These are phyloP conservation scores for Atkinsonella texensis DNA, from an alignment of 2,329 filamentous ascomycete species.

Conservation along the genomic window DNA sequence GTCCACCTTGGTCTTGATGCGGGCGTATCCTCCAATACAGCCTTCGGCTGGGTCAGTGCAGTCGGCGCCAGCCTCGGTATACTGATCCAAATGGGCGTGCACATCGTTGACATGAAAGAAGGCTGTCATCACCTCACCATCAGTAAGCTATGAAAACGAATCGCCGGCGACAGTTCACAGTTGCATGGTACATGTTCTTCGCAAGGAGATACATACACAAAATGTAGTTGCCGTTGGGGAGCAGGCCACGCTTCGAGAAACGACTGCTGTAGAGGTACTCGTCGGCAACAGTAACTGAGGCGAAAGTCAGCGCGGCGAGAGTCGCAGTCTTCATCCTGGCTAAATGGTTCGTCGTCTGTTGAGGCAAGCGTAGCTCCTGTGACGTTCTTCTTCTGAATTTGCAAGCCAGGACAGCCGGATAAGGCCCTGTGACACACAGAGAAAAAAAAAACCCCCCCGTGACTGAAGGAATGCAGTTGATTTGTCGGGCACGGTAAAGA, in stretches of 20 bases:
- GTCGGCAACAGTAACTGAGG: constrained; percentile 4
- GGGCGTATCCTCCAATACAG: constrained; percentile 53
- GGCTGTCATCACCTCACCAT: constrained; percentile 18
- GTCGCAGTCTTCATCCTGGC: constrained; percentile 1
- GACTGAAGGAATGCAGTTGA: too few relatives aligned
- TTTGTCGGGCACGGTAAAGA: background rate
- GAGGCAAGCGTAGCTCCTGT: background rate
- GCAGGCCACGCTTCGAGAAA: constrained; percentile 4
- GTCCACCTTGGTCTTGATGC: constrained; percentile 49
- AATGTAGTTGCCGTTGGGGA: constrained; percentile 6
- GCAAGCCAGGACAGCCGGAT: background rate
- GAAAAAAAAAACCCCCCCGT: background rate
- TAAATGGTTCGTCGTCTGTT: background rate
- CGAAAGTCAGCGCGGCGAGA: constrained; percentile 3
- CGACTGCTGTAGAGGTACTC: constrained; percentile 7
- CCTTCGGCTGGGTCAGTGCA: constrained; percentile 43
- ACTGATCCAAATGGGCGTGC: constrained; percentile 55
- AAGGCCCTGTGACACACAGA: background rate
- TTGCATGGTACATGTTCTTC: too few relatives aligned
- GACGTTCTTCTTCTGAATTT: background rate
- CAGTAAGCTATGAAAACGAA: background rate
- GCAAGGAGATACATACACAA: constrained; percentile 1
- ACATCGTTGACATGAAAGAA: constrained; percentile 63
- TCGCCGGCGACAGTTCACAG: background rate
- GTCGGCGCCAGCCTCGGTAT: constrained; percentile 47